These are phyloP conservation scores for Pyrrhoderma lamaoense DNA, from an alignment of 1,284 basidiomycete species.

Conservation along the genomic window DNA sequence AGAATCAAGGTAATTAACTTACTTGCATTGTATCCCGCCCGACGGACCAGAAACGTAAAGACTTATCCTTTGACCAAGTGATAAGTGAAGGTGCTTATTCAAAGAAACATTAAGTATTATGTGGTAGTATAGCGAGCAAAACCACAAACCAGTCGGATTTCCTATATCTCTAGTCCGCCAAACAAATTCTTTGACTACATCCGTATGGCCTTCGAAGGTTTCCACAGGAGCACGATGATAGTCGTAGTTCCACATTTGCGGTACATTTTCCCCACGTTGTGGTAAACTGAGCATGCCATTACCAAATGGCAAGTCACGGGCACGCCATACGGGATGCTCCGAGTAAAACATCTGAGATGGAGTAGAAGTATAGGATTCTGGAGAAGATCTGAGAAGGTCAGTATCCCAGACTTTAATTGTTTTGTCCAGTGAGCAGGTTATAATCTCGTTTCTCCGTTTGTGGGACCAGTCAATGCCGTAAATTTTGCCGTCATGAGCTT, in stretches of 20 bases:
- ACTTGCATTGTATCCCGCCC: constrained; percentile 65
- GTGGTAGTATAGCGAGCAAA: neutral
- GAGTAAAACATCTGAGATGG: constrained; percentile 57
- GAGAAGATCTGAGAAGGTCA: constrained; percentile 25
- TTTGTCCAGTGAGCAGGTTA: constrained; percentile 90
- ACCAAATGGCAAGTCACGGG: constrained; percentile 89
- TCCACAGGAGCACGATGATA: constrained; percentile 53
- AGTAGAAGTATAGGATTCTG: constrained; percentile 31
- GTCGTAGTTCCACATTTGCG: constrained; percentile 76
- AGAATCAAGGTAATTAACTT: constrained; percentile 11
- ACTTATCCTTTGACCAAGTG: constrained; percentile 96
- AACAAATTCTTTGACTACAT: constrained; percentile 97
- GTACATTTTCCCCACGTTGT: constrained; percentile 77
- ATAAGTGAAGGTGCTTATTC: constrained; percentile 85
- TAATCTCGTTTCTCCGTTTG: constrained; percentile 61
- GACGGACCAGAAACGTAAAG: constrained; percentile 88
- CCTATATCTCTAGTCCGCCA: constrained; percentile 65
- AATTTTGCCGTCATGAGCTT: constrained; percentile 82
- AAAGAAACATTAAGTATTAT: constrained; percentile 31
- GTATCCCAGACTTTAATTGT: constrained; percentile 84
- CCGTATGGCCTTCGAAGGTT: constrained; percentile 82
- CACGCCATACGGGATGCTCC: constrained; percentile 89
- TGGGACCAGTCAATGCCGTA: constrained; percentile 96
- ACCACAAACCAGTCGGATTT: constrained; percentile 32
- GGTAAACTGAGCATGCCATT: constrained; percentile 84